Conservation (phyloP, 108 stramenopile species). For the Stephanodiscus triporus region DNA sequence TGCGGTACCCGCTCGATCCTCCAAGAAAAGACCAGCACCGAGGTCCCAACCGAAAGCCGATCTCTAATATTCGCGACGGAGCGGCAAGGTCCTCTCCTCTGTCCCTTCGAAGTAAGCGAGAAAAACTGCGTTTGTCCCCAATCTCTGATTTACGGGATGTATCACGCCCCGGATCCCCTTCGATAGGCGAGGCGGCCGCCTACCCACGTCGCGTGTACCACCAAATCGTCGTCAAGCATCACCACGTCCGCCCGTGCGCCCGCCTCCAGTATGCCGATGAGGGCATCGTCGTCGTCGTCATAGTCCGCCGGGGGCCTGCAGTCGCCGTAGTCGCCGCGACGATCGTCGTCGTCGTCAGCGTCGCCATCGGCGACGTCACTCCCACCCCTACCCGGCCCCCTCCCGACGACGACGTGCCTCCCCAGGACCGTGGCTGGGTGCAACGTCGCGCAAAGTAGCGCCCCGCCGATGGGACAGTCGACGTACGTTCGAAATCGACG, state of each 20-base stretch:
- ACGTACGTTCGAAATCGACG: slow-evolving; percentile 49
- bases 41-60: too few species aligned
- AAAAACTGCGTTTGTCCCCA: too few species aligned
- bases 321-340: neutral
- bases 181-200: slow-evolving; percentile 21
- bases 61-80: too few species aligned
- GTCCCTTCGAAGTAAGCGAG: too few species aligned
- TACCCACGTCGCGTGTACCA: slow-evolving; percentile 33
- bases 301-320: too few species aligned
- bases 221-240: slow-evolving; percentile 29
- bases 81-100: too few species aligned
- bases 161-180: neutral
- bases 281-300: neutral
- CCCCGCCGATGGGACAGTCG: slow-evolving; percentile 48
- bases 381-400: slow-evolving; percentile 7
- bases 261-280: slow-evolving; percentile 36
- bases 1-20: too few species aligned
- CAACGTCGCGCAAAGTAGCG: slow-evolving; percentile 49
- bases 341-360: too few species aligned
- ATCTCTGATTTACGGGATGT: too few species aligned
- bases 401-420: neutral
- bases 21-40: too few species aligned
- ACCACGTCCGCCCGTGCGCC: slow-evolving; percentile 40
- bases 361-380: too few species aligned
- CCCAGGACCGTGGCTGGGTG: slow-evolving; percentile 58